phyloP scores from a whole-genome alignment of 78 protist genomes.

The Dictyostelium brefeldianum region DNA sequence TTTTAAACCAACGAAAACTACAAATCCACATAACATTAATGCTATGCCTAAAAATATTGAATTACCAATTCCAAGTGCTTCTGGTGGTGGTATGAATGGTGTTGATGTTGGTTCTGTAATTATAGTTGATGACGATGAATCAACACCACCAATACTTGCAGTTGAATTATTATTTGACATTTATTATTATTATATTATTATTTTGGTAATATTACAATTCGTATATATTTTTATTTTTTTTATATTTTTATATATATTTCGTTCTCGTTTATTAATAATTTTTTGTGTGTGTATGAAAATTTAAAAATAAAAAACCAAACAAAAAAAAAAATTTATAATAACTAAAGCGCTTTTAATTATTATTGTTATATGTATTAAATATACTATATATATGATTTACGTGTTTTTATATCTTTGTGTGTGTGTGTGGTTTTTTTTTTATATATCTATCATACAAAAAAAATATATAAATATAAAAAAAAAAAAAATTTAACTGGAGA shows the following conservation, averaged over 20 bases:
- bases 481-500: not conserved
- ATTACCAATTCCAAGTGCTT: not conserved
- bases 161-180: not conserved
- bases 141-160: too few species aligned
- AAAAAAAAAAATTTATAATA: not conserved
- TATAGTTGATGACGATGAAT: not conserved
- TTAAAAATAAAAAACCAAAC: not conserved
- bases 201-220: not conserved
- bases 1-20: constrained; percentile 32
- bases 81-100: not conserved
- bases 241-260: not conserved
- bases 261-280: not conserved
- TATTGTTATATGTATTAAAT: too few species aligned
- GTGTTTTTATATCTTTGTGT: too few species aligned
- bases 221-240: too few species aligned
- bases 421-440: not conserved
- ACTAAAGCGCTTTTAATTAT: not conserved
- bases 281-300: not conserved
- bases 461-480: not conserved
- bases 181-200: not conserved
- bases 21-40: constrained; percentile 26
- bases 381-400: too few species aligned
- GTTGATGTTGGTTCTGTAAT: not conserved
- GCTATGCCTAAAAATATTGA: not conserved
- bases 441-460: not conserved